These are phyloP conservation scores for Penicillium canescens DNA, from an alignment of 495 filamentous ascomycete genomes.

Conservation along the genomic window DNA sequence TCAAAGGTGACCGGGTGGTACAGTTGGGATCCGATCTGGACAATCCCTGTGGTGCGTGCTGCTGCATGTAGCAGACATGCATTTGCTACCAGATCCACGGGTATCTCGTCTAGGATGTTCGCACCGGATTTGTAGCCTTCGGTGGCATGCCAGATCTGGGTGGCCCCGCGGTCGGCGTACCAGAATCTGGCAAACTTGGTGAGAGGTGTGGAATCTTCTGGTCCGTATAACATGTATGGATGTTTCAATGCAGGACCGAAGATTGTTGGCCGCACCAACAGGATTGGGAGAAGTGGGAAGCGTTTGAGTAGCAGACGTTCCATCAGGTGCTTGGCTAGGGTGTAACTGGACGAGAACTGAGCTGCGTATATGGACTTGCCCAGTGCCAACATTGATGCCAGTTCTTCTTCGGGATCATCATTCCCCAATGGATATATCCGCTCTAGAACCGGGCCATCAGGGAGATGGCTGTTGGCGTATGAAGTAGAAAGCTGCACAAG, in stretches of 20 bases:
- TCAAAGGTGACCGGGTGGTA: slow-evolving; percentile 34
- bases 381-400: slow-evolving; percentile 26
- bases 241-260: slow-evolving; percentile 39
- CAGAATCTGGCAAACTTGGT: slow-evolving; percentile 35
- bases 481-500: slow-evolving; percentile 39
- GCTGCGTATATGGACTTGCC: slow-evolving; percentile 18
- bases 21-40: slow-evolving; percentile 33
- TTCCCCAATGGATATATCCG: slow-evolving; percentile 25
- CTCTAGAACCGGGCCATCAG: slow-evolving; percentile 35
- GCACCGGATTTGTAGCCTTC: slow-evolving; percentile 30
- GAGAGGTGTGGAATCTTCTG: slow-evolving; percentile 35
- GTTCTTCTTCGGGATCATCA: slow-evolving; percentile 34
- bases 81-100: slow-evolving; percentile 43
- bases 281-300: slow-evolving; percentile 31
- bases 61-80: slow-evolving; percentile 38
- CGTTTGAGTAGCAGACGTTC: slow-evolving; percentile 34
- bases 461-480: slow-evolving; percentile 39
- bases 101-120: slow-evolving; percentile 41
- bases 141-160: slow-evolving; percentile 37
- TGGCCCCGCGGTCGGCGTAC: slow-evolving; percentile 25
- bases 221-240: slow-evolving; percentile 39
- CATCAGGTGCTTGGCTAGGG: slow-evolving; percentile 41
- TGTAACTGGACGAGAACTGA: slow-evolving; percentile 37
- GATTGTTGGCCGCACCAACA: slow-evolving; percentile 43
- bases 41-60: slow-evolving; percentile 33